Conservation (phyloP, 225 moss, liverwort and hornwort genomes). For the Ulota crispa region DNA sequence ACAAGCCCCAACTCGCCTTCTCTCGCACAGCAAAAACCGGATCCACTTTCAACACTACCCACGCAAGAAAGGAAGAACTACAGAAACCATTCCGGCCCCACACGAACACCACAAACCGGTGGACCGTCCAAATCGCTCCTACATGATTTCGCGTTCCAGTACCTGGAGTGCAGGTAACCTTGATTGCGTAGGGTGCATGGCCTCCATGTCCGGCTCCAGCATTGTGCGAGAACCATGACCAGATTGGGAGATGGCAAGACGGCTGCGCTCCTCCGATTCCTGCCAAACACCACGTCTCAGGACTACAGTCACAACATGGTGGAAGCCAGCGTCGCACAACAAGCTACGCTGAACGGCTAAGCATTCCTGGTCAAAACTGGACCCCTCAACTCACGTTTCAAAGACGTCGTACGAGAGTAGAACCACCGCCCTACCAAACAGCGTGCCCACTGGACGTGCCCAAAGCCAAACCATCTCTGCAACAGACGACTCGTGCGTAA, state of each 20-base stretch:
- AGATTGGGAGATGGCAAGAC: constrained; percentile 41
- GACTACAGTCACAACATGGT: not conserved
- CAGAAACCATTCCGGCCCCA: not conserved
- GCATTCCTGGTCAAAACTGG: not conserved
- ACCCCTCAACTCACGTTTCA: not conserved
- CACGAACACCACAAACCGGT: not conserved
- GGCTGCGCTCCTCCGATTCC: constrained; percentile 87
- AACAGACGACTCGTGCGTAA: not conserved
- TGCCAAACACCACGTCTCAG: constrained; percentile 29
- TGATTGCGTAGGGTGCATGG: constrained; percentile 25
- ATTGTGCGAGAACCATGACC: constrained; percentile 38
- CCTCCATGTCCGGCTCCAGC: constrained; percentile 46
- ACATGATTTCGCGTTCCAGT: not conserved
- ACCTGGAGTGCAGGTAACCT: constrained; percentile 45
- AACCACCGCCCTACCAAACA: not conserved
- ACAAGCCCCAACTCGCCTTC: not conserved
- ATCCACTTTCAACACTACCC: not conserved
- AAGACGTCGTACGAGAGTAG: not conserved
- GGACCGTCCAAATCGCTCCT: too few species aligned
- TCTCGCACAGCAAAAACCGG: not conserved
- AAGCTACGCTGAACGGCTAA: not conserved
- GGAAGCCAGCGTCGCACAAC: not conserved
- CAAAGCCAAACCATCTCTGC: not conserved
- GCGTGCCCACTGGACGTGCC: not conserved
- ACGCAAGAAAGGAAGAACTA: not conserved